phyloP scores from a whole-genome alignment of 1,139 yeast genomes.

The Scheffersomyces segobiensis region DNA sequence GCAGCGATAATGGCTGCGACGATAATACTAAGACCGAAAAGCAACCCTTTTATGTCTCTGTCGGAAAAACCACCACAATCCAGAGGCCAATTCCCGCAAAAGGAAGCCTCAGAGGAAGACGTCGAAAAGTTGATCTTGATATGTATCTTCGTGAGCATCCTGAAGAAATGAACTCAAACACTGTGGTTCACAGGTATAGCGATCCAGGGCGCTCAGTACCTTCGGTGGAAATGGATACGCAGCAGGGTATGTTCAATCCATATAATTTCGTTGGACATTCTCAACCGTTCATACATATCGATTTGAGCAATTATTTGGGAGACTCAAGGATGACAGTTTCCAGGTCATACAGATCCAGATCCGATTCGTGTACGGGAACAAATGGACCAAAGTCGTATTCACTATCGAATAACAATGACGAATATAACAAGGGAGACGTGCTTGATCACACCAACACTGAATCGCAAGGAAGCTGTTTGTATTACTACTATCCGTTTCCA shows the following conservation, averaged over 20 bases:
- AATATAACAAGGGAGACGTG: neutral
- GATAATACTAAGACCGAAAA: neutral
- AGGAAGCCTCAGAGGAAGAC: neutral
- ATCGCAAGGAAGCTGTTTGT: neutral
- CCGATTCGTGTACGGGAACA: neutral
- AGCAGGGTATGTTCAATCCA: neutral
- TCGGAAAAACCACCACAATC: neutral
- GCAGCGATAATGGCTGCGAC: neutral
- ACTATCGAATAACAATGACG: neutral
- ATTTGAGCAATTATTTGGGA: neutral
- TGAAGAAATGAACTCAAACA: neutral
- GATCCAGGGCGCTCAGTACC: neutral
- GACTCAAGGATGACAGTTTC: neutral
- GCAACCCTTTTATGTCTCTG: neutral
- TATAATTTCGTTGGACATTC: neutral
- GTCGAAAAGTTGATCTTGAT: neutral
- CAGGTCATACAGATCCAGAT: neutral
- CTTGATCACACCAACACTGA: neutral
- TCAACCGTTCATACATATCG: neutral
- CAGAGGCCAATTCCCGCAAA: neutral
- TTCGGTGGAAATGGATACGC: neutral
- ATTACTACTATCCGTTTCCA: neutral
- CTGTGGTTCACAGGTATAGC: neutral
- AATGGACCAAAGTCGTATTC: neutral
- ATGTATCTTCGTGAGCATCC: neutral